Evolutionary conservation across 805 yeast species (phyloP).

Genomic region (Starmerella potacharoeniae): DNA sequence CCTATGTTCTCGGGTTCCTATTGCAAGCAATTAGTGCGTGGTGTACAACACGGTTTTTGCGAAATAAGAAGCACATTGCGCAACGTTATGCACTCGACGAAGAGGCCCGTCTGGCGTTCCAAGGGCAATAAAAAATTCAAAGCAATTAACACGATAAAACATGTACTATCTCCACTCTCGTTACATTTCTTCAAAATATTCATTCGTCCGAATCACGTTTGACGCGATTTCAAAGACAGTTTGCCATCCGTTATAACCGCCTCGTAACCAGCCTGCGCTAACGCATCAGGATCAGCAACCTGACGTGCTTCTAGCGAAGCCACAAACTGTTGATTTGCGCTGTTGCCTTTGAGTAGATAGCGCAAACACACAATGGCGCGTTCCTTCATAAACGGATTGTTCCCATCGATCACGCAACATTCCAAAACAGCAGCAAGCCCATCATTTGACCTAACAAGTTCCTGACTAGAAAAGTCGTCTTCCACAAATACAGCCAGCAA

Average conservation of each 20-base stretch:
- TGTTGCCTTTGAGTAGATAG: slow-evolving; percentile 53
- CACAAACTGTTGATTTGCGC: slow-evolving; percentile 63
- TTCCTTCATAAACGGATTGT: slow-evolving; percentile 74
- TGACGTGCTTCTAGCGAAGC: slow-evolving; percentile 65
- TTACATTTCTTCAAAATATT: no score
- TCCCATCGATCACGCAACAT: slow-evolving; percentile 73
- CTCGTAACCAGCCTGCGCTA: slow-evolving; percentile 68
- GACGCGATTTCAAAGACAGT: slow-evolving; percentile 37
- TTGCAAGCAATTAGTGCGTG: background rate
- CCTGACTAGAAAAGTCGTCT: slow-evolving; percentile 55
- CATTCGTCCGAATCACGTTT: background rate
- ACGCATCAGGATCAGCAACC: slow-evolving; percentile 45
- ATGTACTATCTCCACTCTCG: background rate
- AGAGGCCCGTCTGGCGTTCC: background rate
- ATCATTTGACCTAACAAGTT: slow-evolving; percentile 48
- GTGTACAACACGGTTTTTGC: background rate
- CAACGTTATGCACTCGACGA: background rate
- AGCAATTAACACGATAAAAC: background rate
- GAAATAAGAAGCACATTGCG: background rate
- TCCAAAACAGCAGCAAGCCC: slow-evolving; percentile 65
- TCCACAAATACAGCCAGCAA: slow-evolving; percentile 51
- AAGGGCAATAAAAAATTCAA: background rate
- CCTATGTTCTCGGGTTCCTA: background rate
- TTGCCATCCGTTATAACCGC: slow-evolving; percentile 64
- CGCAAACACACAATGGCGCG: slow-evolving; percentile 69